phyloP scores from a whole-genome alignment of 78 protist species.

The Reticulomyxa filosa region DNA sequence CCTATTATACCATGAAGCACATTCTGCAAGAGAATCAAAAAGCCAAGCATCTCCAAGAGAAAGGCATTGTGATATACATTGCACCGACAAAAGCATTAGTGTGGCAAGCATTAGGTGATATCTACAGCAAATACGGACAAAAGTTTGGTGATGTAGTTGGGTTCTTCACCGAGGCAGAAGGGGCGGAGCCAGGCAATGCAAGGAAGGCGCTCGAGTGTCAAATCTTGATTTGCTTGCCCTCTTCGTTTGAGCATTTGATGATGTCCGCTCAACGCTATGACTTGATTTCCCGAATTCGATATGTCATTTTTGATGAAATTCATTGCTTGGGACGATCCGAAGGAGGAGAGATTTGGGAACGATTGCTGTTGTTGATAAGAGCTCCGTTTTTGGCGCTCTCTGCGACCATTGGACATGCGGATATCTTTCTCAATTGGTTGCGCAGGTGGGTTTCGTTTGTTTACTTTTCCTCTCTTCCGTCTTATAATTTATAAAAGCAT shows the following conservation, averaged over 20 bases:
- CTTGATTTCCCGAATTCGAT: conserved; percentile 31
- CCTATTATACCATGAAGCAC: conserved; percentile 46
- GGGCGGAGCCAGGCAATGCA: neutral
- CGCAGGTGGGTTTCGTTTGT: no score
- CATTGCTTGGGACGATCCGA: conserved; percentile 32
- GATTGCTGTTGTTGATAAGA: conserved; percentile 16
- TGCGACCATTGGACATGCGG: conserved; percentile 61
- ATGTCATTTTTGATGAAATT: conserved; percentile 63
- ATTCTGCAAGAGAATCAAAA: conserved; percentile 1
- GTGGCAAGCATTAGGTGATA: conserved; percentile 28
- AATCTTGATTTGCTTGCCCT: conserved; percentile 31
- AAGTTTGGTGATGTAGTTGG: no score
- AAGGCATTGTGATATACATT: conserved; percentile 46
- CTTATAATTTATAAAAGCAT: no score
- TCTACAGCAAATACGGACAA: neutral
- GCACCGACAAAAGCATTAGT: conserved; percentile 64
- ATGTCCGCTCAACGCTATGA: neutral
- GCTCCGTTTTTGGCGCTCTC: conserved; percentile 67
- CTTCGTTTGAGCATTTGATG: conserved; percentile 20
- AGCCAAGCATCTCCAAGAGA: neutral
- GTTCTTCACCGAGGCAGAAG: no score
- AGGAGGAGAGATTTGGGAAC: conserved; percentile 49
- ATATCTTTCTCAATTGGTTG: conserved; percentile 34
- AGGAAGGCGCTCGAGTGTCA: conserved; percentile 12
- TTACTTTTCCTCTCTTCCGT: no score